Percentiles rank a stretch among this genome's conserved stretches.
Evolutionary conservation across 129 eudicot genomes (phyloP).

Genomic region (Heracleum sosnowskyi): DNA sequence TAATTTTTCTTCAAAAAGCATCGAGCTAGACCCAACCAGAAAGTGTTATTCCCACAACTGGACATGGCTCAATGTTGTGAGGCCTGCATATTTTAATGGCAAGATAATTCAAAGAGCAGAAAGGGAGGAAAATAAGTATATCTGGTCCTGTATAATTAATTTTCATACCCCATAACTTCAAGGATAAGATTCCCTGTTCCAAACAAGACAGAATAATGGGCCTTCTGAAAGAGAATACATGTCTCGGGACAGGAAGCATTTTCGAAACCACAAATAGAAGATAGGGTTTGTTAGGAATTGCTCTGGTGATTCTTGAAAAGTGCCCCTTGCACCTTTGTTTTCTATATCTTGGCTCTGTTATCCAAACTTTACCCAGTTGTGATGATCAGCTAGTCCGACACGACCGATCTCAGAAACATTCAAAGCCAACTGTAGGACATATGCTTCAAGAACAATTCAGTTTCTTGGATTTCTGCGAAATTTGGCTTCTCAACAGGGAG

Average conservation of each 20-base stretch:
- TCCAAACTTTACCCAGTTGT: neutral
- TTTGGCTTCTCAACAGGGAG: neutral
- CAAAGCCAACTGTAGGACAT: neutral
- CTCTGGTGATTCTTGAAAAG: neutral
- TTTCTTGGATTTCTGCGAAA: neutral
- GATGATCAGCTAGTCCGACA: neutral
- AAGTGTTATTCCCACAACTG: conserved; percentile 10
- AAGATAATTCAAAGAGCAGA: conserved; percentile 17
- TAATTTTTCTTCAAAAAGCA: neutral
- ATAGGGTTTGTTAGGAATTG: conserved; percentile 3
- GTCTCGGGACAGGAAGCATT: conserved; percentile 33
- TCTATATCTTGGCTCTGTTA: neutral
- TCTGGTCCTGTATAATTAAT: conserved; percentile 9
- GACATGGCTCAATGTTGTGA: neutral
- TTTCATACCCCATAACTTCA: conserved; percentile 16
- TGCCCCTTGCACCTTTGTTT: neutral
- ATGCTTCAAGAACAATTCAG: neutral
- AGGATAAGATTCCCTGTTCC: conserved; percentile 35
- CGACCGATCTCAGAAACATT: neutral
- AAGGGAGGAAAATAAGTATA: neutral
- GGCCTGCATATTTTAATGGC: conserved; percentile 1
- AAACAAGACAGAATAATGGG: conserved; percentile 15
- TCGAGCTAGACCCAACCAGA: neutral
- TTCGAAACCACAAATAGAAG: conserved; percentile 7
- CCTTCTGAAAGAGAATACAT: conserved; percentile 25